Base-by-base conservation (phyloP, 805 yeast species). In the Jamesozyma piceae region DNA sequence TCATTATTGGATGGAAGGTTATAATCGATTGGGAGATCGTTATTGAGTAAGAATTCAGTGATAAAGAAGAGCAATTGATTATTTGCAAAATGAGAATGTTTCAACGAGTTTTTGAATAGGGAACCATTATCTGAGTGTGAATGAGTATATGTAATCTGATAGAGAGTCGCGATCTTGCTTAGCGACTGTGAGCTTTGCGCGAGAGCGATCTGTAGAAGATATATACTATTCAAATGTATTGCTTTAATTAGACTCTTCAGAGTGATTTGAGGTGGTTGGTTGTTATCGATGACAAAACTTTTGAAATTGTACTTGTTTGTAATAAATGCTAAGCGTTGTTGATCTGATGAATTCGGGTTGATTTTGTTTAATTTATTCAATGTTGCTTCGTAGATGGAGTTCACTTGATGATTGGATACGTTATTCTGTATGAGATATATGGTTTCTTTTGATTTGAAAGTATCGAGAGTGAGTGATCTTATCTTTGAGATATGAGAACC, bases 401-500 rank as follows among this genome's bases (percentile, higher is more conserved):
- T 87, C 3, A 76, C 74, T 18, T 51, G 47, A 3, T 57, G 60
- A 58, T 89, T 89, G 30, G 71, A 65, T 13, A 74, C 73, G 45
- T 75, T 71, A 34, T 75, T 65, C 43, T 63, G 63, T 4, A 89
- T 65, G 15, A 87, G 65, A 11, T 73, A 69, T 14, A 73, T 64
- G 4, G 75, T 56, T 51, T 88, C 96, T 17, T 45, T 43, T 2
- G 77, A 74, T 52, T 80, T 72, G 18, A 66, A 74, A 24, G 74
- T 73, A 57, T 89, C 97, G 36, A 85, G 65, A n/a, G 76, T 80
- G 42, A 89, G 66, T 1, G 95, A 85, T 48, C 85, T 71, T 3
- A 89, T 76, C 56, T 82, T 86, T 5, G 92, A 75, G 4, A 87
- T 71, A 49, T 82, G 88, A 0, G 95, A 72, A 0, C 97, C 96